Evolutionary conservation across 352 stramenopile genomes (phyloP), one percentile per base, ranked within the genome.

Genomic region (Globisporangium paddicum): DNA sequence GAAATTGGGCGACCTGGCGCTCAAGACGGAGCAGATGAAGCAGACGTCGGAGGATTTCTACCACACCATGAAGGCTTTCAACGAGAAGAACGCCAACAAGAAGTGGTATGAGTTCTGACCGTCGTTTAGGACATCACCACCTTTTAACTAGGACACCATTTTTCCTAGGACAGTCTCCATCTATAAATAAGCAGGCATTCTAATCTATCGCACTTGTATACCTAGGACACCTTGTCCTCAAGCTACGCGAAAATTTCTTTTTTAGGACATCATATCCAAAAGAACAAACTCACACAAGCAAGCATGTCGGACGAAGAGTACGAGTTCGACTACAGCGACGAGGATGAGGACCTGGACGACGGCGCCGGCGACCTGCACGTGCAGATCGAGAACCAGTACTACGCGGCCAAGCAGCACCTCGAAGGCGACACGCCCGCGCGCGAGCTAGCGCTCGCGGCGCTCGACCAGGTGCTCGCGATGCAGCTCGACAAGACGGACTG

Each of bases 361-460:
- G 75, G 67, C n/a, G 79, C 94, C 14, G 80, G 94, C 63, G 79
- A 82, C 55, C 66, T 86, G 34, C 81, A 95, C 64, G 87, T 97
- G 58, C 85, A 91, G 64, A 86, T 97, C 41, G 89, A 98, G 71
- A 98, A 98, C 75, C 74, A 89, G 25, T 98, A 98, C 73, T 98
- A 98, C 77, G 84, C 86, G 10, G 89, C 82, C 55, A 98, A 98
- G 68, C 68, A 85, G 57, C 67, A 79, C 63, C 67, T 92, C n/a
- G 82, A 92, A 55, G 32, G 72, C 11, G 75, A 87, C 10, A 67
- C 73, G 34, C 76, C 72, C 4, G 44, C 73, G 58, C 73, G 67
- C 7, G 50, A 60, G 37, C 67, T 34, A 10, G 78, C 77, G 14
- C 63, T 94, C n/a, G 61, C 51, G 10, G 76, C 75, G 30, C 72